These are phyloP conservation scores for Dimocarpus longan DNA, from an alignment of 345 rosid genomes.

Conservation along the genomic window DNA sequence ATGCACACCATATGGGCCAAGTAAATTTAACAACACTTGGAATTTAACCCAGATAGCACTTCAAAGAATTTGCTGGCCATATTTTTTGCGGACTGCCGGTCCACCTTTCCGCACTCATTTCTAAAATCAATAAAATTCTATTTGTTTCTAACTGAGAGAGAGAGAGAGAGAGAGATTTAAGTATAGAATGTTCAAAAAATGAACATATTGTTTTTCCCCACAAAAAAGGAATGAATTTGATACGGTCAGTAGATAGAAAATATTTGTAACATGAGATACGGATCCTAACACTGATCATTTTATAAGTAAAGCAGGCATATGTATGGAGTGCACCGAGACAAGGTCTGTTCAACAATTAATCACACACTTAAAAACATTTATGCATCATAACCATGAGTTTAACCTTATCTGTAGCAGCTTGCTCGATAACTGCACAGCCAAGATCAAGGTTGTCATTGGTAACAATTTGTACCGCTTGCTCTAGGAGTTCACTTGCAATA, in stretches of 20 bases:
- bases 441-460: conserved; percentile 99
- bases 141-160: background rate
- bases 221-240: background rate
- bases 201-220: background rate
- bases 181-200: background rate
- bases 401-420: conserved; percentile 97
- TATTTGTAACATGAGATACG: background rate
- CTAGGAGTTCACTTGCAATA: conserved; percentile 66
- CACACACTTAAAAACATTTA: background rate
- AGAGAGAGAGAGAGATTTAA: background rate
- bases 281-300: background rate
- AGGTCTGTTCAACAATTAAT: background rate
- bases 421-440: conserved; percentile 99
- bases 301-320: background rate
- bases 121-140: background rate
- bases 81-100: background rate
- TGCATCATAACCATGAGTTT: background rate
- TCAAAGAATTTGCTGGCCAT: background rate
- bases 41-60: background rate
- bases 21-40: background rate
- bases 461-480: conserved; percentile 92
- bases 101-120: background rate
- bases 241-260: no score
- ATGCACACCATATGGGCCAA: background rate
- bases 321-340: background rate